Evolutionary conservation across 2,329 filamentous ascomycete species (phyloP), one percentile per base, ranked within the genome.

Genomic region (Periglandula ipomoeae): DNA sequence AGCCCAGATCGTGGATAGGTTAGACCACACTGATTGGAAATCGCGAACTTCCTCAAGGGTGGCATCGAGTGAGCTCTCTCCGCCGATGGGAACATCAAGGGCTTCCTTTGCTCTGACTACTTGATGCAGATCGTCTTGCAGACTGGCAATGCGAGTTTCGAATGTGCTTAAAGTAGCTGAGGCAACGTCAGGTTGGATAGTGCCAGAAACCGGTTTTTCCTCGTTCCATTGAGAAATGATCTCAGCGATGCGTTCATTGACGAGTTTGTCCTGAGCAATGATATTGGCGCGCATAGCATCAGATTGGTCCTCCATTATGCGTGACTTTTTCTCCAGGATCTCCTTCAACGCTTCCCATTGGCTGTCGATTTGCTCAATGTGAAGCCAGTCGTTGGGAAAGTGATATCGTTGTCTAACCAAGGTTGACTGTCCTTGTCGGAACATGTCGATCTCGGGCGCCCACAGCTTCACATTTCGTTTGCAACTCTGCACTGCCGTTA

Each of bases 21-120:
- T 91, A 27, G 91, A 87, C 93, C 93, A 99, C 9, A 99, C 93
- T 19, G 91, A 96, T 69, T 95, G 95, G 72, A 98, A 98, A 66
- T 99, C 93, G 53, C 95, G 89, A 2, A 99, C 89, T 69, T 99
- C 93, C 64, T 97, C 91, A 15, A 97, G 75, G 8, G 96, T 86
- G 23, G 85, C 79, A n/a, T 80, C 76, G 20, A 99, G 79, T n/a
- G 85, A 82, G 46, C 85, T 87, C 57, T 95, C 88, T 0, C 84
- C 74, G 48, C 81, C 86, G 3, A 86, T 78, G 3, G 91, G 87
- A 38, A 99, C 78, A 62, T 95, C 89, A 38, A 99, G 81, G 4
- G 93, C 93, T 65, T 99, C 93, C 68, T 97, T 98, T 3, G 94
- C 94, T 65, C 89, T 95, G 5, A 87, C 85, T 13, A 99, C 89